Evolutionary conservation across 2,329 filamentous ascomycete species (phyloP), one percentile per base, ranked within the genome.

Genomic region (Alternaria atra): DNA sequence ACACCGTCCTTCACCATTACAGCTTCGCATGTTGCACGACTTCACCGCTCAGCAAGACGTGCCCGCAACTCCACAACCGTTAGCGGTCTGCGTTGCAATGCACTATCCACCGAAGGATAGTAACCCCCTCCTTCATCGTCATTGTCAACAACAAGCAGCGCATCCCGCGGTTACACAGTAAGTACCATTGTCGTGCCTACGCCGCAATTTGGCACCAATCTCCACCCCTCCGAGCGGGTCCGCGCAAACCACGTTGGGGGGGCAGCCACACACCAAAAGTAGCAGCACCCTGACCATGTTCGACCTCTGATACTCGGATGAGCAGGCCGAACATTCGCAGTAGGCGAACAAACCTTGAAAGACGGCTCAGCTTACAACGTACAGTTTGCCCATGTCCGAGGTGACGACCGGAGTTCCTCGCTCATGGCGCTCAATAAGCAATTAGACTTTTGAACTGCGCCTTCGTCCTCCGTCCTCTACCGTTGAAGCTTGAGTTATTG

Each of bases 31-130:
- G 60, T 63, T 57, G 51, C 54, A 61, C 64, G 30, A 40, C 55
- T 52, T 60, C 64, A 66, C 64, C 61, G 64, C 61, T 66, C 42
- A 44, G 37, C 53, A 51, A 37, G 46, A 44, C 48, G 32, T 23
- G 30, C 50, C 48, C 27, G 42, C 47, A 43, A 35, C 23, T 42
- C 52, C 42, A 37, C 50, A 30, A 13, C 47, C 42, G 57, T 54
- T 42, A 47, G 54, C 32, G 29, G 54, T 63, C 32, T 40, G 58
- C 47, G 32, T 34, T 52, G 32, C 23, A 29, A 30, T 29, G 37
- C 39, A 25, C 25, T 17, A 52, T 55, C 52, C 47, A 32, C 43
- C 34, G 51, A 48, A 43, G 2, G 54, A 39, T 55, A 60, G 60
- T 60, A 52, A 47, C 53, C 51, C 58, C 42, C 23, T 51, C 29